Base-by-base conservation (phyloP, 2,329 filamentous ascomycete genomes). In the Scedosporium boydii region DNA sequence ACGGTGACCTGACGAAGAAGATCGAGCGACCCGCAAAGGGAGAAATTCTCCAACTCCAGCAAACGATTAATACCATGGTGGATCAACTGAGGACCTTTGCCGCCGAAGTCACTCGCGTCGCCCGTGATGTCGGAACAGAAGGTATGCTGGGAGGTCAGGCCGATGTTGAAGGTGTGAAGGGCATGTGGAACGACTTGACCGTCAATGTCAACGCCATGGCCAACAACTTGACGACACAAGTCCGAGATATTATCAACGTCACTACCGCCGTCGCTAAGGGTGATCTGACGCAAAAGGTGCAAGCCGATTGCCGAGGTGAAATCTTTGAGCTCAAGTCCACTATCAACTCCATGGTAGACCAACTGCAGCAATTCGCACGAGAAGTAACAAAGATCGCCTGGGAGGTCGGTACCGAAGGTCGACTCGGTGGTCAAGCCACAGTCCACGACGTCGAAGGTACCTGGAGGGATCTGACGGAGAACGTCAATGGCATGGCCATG, bases 311-410 rank as follows among this genome's bases (percentile, higher is more conserved):
- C 76, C 89, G 87, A 78, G 96, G 89, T 75, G 95, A 93, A 81
- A 98, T 93, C 70, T 89, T 87, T 72, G 91, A 90, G 78, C 88
- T 99, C 71, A 99, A 99, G 77, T 93, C 92, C 64, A 98, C 95
- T 57, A 99, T 98, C 80, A 99, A 99, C 77, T 95, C 90, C 73
- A 99, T 99, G 93, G 93, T 99, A 67, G 95, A 97, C 74, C 95
- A 97, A 74, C 81, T 99, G 63, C 91, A 96, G 71, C 93, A 97
- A 72, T 98, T 98, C 72, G 95, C 95, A 9, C 90, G 92, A 71
- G 93, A 98, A 78, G 95, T 99, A 69, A 98, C 93, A 44, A 96
- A 95, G 75, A 90, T 99, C 70, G 93, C 93, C 44, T 89, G 91
- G 73, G 93, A 98, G 76, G 95, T 98, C 80, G 93, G 93, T 64